A percentile compares a stretch with the other conserved stretches of the same genome.
Conservation (phyloP, 2,329 filamentous ascomycete genomes). For the Pseudocercospora cruenta region DNA sequence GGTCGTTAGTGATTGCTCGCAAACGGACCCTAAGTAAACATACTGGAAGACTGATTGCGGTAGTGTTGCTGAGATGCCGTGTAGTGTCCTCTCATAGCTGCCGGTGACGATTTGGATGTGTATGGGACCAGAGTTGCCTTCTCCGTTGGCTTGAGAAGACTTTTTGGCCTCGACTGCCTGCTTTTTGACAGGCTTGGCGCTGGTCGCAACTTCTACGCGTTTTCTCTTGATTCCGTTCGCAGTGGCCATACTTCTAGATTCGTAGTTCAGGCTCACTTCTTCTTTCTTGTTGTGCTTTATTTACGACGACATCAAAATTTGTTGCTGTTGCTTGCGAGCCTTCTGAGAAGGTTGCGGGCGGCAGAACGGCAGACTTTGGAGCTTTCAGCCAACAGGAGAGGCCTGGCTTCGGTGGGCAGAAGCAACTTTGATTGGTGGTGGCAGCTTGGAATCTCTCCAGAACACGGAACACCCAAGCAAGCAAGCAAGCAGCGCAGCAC, state of each 20-base stretch:
- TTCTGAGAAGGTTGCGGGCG: neutral
- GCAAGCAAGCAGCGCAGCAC: too few species aligned
- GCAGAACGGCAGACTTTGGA: neutral
- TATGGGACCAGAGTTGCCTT: conserved; percentile 37
- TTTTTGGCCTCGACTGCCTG: neutral
- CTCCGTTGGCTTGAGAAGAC: neutral
- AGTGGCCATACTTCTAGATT: neutral
- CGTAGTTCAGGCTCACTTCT: too few species aligned
- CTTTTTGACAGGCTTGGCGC: conserved; percentile 23
- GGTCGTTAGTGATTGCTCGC: neutral
- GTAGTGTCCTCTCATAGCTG: conserved; percentile 90
- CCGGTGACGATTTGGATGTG: conserved; percentile 90
- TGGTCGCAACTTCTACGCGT: conserved; percentile 19
- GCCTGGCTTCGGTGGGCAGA: neutral
- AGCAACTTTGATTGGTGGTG: neutral
- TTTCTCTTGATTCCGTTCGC: conserved; percentile 26
- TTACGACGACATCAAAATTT: neutral
- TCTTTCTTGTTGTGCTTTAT: too few species aligned
- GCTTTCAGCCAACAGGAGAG: neutral
- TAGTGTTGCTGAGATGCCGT: conserved; percentile 82
- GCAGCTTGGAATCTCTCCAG: neutral
- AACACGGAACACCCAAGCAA: neutral
- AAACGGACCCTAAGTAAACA: neutral
- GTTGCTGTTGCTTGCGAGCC: neutral
- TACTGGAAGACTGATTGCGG: conserved; percentile 35